Evolutionary conservation across 495 filamentous ascomycete species (phyloP), one percentile per base, ranked within the genome.

Genomic region (Cudoniella acicularis): DNA sequence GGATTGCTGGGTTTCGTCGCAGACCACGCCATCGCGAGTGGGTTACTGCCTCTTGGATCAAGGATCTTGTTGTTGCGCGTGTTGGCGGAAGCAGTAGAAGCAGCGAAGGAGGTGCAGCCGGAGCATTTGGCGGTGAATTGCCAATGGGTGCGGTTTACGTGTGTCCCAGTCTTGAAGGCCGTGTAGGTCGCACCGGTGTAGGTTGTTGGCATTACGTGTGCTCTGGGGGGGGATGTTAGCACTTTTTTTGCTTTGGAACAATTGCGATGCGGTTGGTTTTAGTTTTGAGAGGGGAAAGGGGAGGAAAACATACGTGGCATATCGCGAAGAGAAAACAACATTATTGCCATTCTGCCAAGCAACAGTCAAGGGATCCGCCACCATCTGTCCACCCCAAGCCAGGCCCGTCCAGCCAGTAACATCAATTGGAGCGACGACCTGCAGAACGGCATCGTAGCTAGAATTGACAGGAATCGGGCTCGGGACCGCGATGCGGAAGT

Each of bases 261-360:
- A 6, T 36, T 6, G 30, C 4, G 6, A 6, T 36, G 13, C 13
- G 30, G 4, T 36, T 36, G 30, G 30, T 4, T 13, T 36, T 36
- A 36, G 43, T 23, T 50, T 50, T 23, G 3, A 50, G 20, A 9
- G 10, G 21, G 10, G 22, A 24, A 13, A 24, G 20, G 22, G 48
- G 21, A 20, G 21, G 22, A 22, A 51, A 20, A 17, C 51, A 21
- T 40, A 54, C 51, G 25, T 40, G 3, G 51, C 21, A 3, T 54
- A 13, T 4, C 36, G 26, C 11, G 25, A 40, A 10, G 36, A 54
- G 23, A 43, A 2, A 2, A 54, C 56, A 10, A 71, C 69, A 13
- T 62, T 54, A 17, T 67, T 57, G 20, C 64, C 66, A 50, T 70
- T 73, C 11, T 49, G 63, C 73, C 75, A 78, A 8, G 65, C 66